Conservation (phyloP, 2,329 filamentous ascomycete genomes). For the Botryotinia convoluta region DNA sequence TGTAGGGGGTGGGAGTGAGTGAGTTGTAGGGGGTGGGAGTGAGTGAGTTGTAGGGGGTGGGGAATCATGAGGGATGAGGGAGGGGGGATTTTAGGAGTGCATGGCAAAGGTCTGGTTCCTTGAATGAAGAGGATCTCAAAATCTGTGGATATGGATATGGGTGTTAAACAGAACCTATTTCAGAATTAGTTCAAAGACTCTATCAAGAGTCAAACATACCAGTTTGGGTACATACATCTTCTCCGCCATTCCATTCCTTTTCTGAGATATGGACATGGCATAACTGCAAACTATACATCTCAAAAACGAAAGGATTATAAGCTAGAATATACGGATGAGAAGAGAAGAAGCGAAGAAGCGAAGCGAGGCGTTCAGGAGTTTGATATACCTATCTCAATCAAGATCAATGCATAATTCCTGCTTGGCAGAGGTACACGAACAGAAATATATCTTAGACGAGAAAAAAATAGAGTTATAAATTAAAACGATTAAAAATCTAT, state of each 20-base stretch:
- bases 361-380: background rate
- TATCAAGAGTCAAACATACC: background rate
- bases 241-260: too few species aligned
- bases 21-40: background rate
- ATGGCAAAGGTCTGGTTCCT: background rate
- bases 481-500: background rate
- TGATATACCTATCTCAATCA: background rate
- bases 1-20: too few species aligned
- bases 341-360: background rate
- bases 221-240: background rate
- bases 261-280: background rate
- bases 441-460: background rate
- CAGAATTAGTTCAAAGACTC: background rate
- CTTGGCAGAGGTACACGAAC: background rate
- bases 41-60: background rate
- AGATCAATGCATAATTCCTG: background rate
- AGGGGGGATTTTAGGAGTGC: rapidly evolving
- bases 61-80: background rate
- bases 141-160: background rate
- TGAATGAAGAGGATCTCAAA: background rate
- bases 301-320: background rate
- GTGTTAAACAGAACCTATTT: background rate
- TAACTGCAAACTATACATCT: background rate
- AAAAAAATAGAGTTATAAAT: background rate
- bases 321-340: background rate